A percentile compares a stretch with the other conserved stretches of the same genome.
Evolutionary conservation across 768 basidiomycete genomes (phyloP).

Genomic region (Suillus subalutaceus): DNA sequence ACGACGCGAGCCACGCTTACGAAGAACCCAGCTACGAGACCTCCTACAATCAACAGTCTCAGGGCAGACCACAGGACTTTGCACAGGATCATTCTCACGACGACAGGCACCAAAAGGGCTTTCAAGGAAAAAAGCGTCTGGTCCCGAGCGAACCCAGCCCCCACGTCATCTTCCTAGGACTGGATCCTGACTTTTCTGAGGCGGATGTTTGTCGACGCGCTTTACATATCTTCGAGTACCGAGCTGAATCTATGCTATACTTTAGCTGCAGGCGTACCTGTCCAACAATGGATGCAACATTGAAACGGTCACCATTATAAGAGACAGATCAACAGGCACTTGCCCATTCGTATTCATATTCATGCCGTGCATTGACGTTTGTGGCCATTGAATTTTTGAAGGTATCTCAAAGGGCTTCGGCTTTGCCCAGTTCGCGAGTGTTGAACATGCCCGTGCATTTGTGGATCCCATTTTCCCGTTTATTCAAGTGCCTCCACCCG

Average conservation of each 20-base stretch:
- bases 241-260: slow-evolving; percentile 37
- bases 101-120: slow-evolving; percentile 46
- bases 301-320: slow-evolving; percentile 92
- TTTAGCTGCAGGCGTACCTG: slow-evolving; percentile 80
- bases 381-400: slow-evolving; percentile 70
- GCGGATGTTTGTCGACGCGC: slow-evolving; percentile 73
- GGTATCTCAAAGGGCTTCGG: slow-evolving; percentile 96
- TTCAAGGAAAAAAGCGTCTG: slow-evolving; percentile 71
- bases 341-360: slow-evolving; percentile 77
- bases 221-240: slow-evolving; percentile 39
- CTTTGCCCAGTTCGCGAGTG: slow-evolving; percentile 89
- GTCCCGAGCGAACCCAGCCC: slow-evolving; percentile 84
- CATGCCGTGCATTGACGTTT: slow-evolving; percentile 75
- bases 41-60: slow-evolving; percentile 32
- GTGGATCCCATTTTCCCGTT: slow-evolving; percentile 91
- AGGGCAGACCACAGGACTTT: slow-evolving; percentile 32
- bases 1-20: slow-evolving; percentile 51
- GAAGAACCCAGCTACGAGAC: slow-evolving; percentile 47
- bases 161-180: slow-evolving; percentile 93
- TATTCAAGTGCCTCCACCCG: slow-evolving; percentile 89
- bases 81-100: slow-evolving; percentile 55
- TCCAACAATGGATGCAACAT: slow-evolving; percentile 70
- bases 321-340: slow-evolving; percentile 96
- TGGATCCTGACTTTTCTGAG: slow-evolving; percentile 92
- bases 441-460: slow-evolving; percentile 88